A percentile compares a stretch with the other conserved stretches of the same genome.
These are phyloP conservation scores for Pleurotus citrinopileatus DNA, from an alignment of 768 basidiomycete genomes.

Conservation along the genomic window DNA sequence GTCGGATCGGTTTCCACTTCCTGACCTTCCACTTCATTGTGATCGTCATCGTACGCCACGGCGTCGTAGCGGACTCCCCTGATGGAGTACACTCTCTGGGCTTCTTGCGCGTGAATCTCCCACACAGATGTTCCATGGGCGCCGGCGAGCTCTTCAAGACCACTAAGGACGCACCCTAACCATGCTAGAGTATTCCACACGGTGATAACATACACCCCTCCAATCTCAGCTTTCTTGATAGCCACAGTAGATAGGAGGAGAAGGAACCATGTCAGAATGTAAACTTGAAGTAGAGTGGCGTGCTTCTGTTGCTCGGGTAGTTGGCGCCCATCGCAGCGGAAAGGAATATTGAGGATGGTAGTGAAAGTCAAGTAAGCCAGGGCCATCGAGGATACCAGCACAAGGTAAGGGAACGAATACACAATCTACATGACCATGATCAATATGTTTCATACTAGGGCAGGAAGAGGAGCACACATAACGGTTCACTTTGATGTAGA, in stretches of 20 bases:
- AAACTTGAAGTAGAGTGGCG: conserved; percentile 47
- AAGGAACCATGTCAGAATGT: conserved; percentile 54
- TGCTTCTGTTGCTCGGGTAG: conserved; percentile 41
- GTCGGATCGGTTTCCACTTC: conserved; percentile 39
- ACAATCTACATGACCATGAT: conserved; percentile 41
- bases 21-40: conserved; percentile 13
- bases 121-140: conserved; percentile 13
- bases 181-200: conserved; percentile 49
- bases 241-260: conserved; percentile 48
- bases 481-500: conserved; percentile 55
- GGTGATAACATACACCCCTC: conserved; percentile 55
- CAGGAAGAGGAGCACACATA: conserved; percentile 46
- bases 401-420: conserved; percentile 50
- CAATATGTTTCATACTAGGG: conserved; percentile 2
- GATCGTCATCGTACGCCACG: conserved; percentile 18
- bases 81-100: conserved; percentile 12
- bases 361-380: conserved; percentile 44
- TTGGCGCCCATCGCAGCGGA: conserved; percentile 26
- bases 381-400: conserved; percentile 41
- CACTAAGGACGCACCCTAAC: conserved; percentile 38
- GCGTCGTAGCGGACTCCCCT: conserved; percentile 24
- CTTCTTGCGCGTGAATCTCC: conserved; percentile 6
- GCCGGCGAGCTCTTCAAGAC: conserved; percentile 27
- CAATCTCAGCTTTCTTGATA: conserved; percentile 38
- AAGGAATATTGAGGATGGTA: conserved; percentile 31